These are phyloP conservation scores for Eucalyptus camaldulensis DNA, from an alignment of 345 rosid genomes.

Conservation along the genomic window DNA sequence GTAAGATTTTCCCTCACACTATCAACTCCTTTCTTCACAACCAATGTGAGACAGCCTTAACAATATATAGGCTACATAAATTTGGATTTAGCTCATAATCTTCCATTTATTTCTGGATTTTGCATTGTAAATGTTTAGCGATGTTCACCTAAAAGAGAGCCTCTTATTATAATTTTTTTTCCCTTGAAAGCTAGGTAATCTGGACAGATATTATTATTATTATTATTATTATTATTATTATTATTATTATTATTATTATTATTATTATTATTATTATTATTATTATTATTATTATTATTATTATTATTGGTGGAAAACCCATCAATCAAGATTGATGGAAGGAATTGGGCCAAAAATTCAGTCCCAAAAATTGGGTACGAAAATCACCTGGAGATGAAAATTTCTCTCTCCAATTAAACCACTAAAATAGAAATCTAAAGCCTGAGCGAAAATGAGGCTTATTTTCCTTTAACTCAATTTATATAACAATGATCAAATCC, in stretches of 20 bases:
- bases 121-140: too few relatives aligned
- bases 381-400: not conserved
- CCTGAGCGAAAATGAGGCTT: not conserved
- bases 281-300: too few relatives aligned
- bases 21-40: too few relatives aligned
- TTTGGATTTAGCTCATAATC: not conserved
- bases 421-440: not conserved
- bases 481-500: not conserved
- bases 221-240: too few relatives aligned
- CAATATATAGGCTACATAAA: not conserved
- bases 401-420: not conserved
- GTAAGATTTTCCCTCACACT: too few relatives aligned
- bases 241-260: too few relatives aligned
- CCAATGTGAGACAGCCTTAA: too few relatives aligned
- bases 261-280: too few relatives aligned
- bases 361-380: not conserved
- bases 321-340: not conserved
- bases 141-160: too few relatives aligned
- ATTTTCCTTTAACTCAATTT: not conserved
- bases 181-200: not conserved
- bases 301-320: not conserved
- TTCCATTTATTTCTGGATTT: not conserved
- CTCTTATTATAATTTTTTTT: too few relatives aligned
- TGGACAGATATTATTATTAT: not conserved
- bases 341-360: not conserved